Base-by-base conservation (phyloP, 2,329 filamentous ascomycete species). In the Hypoxylon sp. region DNA sequence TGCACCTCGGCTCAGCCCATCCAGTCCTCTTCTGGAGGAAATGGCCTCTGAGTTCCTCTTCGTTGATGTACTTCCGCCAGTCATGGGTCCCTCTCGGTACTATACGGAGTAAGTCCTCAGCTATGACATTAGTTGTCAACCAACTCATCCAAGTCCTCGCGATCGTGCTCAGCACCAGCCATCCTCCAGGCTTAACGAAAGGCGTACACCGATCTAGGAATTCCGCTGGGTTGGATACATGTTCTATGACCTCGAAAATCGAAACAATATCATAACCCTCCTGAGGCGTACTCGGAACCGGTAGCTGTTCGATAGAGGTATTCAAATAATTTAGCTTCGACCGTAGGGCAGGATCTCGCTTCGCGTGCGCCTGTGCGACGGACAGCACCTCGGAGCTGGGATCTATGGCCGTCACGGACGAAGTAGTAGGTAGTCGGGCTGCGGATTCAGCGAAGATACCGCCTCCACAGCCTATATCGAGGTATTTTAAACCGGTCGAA, bases 21-120 rank as follows among this genome's bases (percentile, higher is more conserved):
- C 82, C 85, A 67, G 80, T 77, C 59, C 82, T 80, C 72, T 82
- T 83, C 62, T 79, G 81, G 60, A 82, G 79, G 72, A 91, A 87
- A 78, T 87, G 85, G 1, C 79, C 81, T 73, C 86, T 83, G 76
- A 97, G 79, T 85, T 98, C 95, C 13, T 88, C 84, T 71, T 93
- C 92, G 77, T 98, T 96, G 73, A 99, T 91, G 82, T 98, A 99
- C 83, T 98, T 97, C 70, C 86, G 86, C 96, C 96, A 99, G 79
- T 98, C 94, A 82, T 99, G 96, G 51, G 96, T 99, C 1, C 96
- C 96, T 71, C 88, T 89, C 8, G 96, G 96, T 63, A 99, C 96
- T 68, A 98, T 93, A 4, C 92, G 86, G 78, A 97, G 75, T 64
- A 98, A 78, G 82, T 96, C 93, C 82, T 99, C 96, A 0, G 96